These are phyloP conservation scores for Protea cynaroides DNA, from an alignment of 164 flowering plant species.

Conservation along the genomic window DNA sequence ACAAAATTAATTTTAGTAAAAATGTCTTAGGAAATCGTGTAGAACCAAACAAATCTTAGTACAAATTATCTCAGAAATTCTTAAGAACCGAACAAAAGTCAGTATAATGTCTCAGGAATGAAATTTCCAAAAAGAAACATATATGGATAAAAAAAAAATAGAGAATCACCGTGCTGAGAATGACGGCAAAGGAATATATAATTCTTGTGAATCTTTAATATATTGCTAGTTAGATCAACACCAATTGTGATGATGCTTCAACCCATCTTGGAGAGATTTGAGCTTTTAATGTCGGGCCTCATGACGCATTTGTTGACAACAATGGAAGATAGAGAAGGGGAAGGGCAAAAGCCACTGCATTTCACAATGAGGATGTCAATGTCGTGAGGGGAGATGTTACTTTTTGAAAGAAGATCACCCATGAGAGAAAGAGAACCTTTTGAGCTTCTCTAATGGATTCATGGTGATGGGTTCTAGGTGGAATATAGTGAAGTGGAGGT, in stretches of 20 bases:
- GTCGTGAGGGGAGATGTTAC: conserved; percentile 33
- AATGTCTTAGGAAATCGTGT: too few species aligned
- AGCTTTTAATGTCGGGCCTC: conserved; percentile 54
- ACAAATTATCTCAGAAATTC: too few species aligned
- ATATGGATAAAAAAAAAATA: too few species aligned
- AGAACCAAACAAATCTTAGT: too few species aligned
- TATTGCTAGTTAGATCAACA: conserved; percentile 41
- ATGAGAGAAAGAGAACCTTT: conserved; percentile 49
- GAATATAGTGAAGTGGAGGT: conserved; percentile 55
- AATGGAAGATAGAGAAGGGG: conserved; percentile 64
- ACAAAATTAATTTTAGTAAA: too few species aligned
- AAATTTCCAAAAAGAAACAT: too few species aligned
- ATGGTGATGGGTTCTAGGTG: conserved; percentile 43
- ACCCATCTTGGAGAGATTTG: conserved; percentile 70
- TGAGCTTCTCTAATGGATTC: conserved; percentile 51
- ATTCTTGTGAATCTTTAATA: conserved; percentile 30
- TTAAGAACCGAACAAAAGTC: too few species aligned
- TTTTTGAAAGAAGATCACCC: conserved; percentile 57
- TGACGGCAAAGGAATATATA: conserved; percentile 43
- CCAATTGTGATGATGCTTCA: conserved; percentile 58
- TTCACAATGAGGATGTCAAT: conserved; percentile 59
- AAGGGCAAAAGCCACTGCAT: conserved; percentile 65
- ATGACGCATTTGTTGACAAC: conserved; percentile 48
- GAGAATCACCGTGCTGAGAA: conserved; percentile 64
- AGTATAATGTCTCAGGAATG: too few species aligned